Base-by-base conservation (phyloP, 176 grass and related monocot species). In the Guadua angustifolia region DNA sequence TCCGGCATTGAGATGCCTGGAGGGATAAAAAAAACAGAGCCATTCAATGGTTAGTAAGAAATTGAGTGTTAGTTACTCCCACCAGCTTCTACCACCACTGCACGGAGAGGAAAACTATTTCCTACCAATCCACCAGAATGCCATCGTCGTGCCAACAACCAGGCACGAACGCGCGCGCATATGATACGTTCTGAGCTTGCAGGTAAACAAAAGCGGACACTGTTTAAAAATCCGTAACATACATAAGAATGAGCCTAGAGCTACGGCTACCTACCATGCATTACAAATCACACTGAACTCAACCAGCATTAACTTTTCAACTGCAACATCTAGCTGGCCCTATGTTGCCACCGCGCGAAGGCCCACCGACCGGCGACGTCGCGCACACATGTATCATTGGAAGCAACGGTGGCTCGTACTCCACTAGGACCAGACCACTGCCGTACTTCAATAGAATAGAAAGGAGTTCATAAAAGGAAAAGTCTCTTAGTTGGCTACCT, bases 1-100 rank as follows among this genome's bases (percentile, higher is more conserved):
- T 10, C 91, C 91, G 45, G 91, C 91, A 55, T 93, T 93, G 22
- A 93, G 83, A 70, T 90, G 86, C 77, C 91, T 88, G 71, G 19
- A 19, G 10, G 45, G 4, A 4, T 46, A 50, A 21, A 42, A 4
- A 65, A 57, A 79, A 49, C 1, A 66, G 71, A 43, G 17, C 47
- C 9, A 55, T 55, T 55, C 19, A 21, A 18, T n/a, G 7, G 53
- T n/a, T 56, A 56, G 2, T 36, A 36, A 36, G 35, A 36, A 36
- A 2, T 36, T n/a, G 21, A 58, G 21, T 58, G 21, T 10, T 18
- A 52, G 50, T 52, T 52, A 52, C 50, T 52, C 16, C 49, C 16
- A 18, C 16, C 16, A 19, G 17, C 17, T 19, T 53, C 16, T 19
- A 19, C 5, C 50, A 53, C 12, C 19, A 24, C 8, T n/a, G 16